A percentile compares a stretch with the other conserved stretches of the same genome.
These are phyloP conservation scores for Fomitopsis betulina DNA, from an alignment of 1,284 basidiomycete genomes.

Conservation along the genomic window DNA sequence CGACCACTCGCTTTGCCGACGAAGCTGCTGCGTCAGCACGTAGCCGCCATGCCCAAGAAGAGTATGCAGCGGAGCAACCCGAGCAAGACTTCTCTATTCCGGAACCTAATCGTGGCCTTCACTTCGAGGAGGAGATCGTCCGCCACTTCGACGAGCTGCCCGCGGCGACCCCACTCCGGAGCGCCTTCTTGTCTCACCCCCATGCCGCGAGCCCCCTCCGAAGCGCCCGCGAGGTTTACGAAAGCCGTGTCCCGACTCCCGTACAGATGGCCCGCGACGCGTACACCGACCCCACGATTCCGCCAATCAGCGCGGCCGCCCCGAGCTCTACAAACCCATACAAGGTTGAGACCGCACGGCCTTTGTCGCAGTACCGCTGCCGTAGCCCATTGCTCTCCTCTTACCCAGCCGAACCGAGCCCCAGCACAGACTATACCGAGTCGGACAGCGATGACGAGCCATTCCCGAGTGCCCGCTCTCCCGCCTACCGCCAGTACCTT, in stretches of 20 bases:
- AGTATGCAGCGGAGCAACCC: not conserved
- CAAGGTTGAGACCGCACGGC: not conserved
- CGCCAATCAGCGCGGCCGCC: not conserved
- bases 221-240: not conserved
- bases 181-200: not conserved
- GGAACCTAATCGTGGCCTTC: not conserved
- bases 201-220: not conserved
- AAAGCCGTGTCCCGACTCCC: not conserved
- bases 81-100: not conserved
- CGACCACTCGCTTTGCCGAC: not conserved
- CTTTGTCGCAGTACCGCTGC: not conserved
- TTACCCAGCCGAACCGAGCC: not conserved
- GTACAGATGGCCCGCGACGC: not conserved
- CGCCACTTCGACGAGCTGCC: not conserved
- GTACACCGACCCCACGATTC: not conserved
- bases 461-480: not conserved
- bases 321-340: not conserved
- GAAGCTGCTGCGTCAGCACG: not conserved
- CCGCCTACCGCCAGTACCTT: constrained; percentile 2
- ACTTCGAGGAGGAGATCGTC: not conserved
- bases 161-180: not conserved
- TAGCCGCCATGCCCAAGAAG: not conserved
- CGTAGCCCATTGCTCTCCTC: not conserved
- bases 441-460: constrained; percentile 4
- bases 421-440: not conserved